Conservation (phyloP, 192 early-diverging fungal species). For the Backusella liffmaniae region DNA sequence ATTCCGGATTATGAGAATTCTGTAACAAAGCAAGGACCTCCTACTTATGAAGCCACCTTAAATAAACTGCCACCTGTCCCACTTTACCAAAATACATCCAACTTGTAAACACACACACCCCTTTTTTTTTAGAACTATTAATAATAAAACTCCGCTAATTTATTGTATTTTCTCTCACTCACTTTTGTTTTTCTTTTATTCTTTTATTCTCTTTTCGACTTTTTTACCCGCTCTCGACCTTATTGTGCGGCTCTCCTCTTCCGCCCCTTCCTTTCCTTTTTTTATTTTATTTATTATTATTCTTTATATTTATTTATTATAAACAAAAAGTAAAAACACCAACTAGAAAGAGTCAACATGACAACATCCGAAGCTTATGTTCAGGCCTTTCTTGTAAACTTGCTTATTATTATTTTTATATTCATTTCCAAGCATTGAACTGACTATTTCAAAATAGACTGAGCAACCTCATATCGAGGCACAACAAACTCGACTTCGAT, state of each 20-base stretch:
- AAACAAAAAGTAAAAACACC: not conserved
- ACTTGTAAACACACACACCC: not conserved
- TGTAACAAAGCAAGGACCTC: not conserved
- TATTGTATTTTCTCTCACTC: not conserved
- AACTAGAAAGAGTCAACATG: not conserved
- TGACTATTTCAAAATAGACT: constrained; percentile 23
- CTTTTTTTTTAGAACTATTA: constrained; percentile 2
- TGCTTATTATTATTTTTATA: not conserved
- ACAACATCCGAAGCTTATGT: constrained; percentile 12
- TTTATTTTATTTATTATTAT: not conserved
- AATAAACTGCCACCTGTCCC: constrained; percentile 6
- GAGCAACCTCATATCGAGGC: constrained; percentile 46
- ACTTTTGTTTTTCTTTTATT: not conserved
- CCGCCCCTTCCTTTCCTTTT: constrained; percentile 7
- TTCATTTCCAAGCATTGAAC: not conserved
- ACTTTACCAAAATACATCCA: not conserved
- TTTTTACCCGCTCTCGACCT: not conserved
- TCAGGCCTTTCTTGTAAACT: constrained; percentile 1
- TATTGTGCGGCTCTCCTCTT: not conserved
- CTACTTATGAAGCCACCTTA: constrained; percentile 17
- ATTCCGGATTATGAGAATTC: constrained; percentile 21
- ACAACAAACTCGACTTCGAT: constrained; percentile 47
- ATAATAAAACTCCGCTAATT: not conserved
- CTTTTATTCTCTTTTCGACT: constrained; percentile 1
- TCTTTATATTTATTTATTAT: not conserved